Percentiles rank a stretch among this genome's conserved stretches.
Evolutionary conservation across 139 green algal genomes (phyloP).

Genomic region (Chlorella sp.): DNA sequence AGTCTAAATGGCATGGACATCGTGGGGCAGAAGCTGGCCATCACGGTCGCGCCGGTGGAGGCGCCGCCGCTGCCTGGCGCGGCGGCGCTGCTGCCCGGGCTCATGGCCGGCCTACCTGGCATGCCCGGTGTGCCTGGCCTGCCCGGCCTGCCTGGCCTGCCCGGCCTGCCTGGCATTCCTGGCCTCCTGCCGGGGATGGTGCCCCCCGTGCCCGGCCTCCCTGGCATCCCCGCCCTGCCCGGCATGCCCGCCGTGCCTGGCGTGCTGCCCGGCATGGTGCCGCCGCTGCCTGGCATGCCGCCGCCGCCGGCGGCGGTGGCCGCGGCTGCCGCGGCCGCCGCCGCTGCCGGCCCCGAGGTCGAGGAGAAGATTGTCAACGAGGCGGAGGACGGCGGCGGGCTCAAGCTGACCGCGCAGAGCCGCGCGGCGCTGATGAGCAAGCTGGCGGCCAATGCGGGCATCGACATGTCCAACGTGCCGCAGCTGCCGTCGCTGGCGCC

Average conservation of each 20-base stretch:
- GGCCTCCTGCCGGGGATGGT: neutral
- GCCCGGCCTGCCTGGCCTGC: neutral
- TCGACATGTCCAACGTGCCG: constrained; percentile 22
- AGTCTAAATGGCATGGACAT: constrained; percentile 73
- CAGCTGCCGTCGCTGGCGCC: constrained; percentile 24
- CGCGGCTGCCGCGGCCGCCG: too few species aligned
- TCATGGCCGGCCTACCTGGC: neutral
- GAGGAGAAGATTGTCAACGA: neutral
- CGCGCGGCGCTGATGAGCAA: constrained; percentile 85
- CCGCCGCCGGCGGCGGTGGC: too few species aligned
- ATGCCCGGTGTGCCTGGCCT: neutral
- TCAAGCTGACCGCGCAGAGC: constrained; percentile 74
- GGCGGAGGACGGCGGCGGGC: constrained; percentile 46
- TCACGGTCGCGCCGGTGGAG: constrained; percentile 33
- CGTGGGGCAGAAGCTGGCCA: constrained; percentile 53
- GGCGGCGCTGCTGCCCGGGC: constrained; percentile 6
- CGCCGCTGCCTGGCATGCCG: too few species aligned
- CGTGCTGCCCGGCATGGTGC: neutral
- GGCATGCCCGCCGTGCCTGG: neutral
- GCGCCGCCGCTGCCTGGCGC: neutral
- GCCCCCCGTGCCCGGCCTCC: too few species aligned
- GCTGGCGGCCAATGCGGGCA: constrained; percentile 70
- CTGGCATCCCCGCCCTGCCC: neutral
- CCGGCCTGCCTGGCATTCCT: neutral
- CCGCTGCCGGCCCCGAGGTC: neutral